Evolutionary conservation across 768 basidiomycete species (phyloP).

Genomic region (Fistulinella prunicolor): DNA sequence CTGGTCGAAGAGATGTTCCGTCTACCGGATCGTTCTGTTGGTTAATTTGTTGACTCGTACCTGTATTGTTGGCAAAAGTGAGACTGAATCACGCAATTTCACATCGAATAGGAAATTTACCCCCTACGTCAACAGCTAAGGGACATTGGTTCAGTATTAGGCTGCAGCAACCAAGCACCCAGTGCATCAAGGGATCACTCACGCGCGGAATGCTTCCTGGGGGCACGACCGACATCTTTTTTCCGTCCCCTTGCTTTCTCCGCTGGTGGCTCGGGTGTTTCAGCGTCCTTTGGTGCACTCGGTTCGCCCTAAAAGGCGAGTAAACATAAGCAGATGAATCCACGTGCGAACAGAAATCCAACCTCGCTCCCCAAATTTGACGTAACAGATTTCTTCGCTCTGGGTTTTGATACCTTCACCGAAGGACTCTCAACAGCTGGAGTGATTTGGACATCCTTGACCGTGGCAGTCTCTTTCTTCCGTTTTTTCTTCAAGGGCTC

Average conservation of each 20-base stretch:
- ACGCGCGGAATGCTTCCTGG: conserved; percentile 12
- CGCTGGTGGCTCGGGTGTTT: background rate
- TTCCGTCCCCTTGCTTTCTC: conserved; percentile 11
- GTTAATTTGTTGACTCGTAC: background rate
- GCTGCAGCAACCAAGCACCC: background rate
- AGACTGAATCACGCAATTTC: background rate
- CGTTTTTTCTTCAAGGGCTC: conserved; percentile 20
- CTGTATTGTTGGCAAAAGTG: conserved; percentile 5
- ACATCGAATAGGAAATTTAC: conserved; percentile 2
- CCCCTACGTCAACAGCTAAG: conserved; percentile 3
- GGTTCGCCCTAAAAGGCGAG: conserved; percentile 9
- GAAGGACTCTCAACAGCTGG: background rate
- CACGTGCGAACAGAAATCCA: background rate
- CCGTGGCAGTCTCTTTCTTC: conserved; percentile 5
- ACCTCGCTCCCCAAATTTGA: conserved; percentile 11
- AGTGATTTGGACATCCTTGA: conserved; percentile 2
- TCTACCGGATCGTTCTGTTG: background rate
- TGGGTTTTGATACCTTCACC: background rate
- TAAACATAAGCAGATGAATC: background rate
- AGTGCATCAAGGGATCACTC: background rate
- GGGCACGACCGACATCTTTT: background rate
- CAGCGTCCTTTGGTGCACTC: background rate
- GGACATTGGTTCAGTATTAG: background rate
- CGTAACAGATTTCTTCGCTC: conserved; percentile 3
- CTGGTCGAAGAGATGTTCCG: conserved; percentile 3